Conservation (phyloP, 2,329 filamentous ascomycete species). For the Atkinsonella texensis region DNA sequence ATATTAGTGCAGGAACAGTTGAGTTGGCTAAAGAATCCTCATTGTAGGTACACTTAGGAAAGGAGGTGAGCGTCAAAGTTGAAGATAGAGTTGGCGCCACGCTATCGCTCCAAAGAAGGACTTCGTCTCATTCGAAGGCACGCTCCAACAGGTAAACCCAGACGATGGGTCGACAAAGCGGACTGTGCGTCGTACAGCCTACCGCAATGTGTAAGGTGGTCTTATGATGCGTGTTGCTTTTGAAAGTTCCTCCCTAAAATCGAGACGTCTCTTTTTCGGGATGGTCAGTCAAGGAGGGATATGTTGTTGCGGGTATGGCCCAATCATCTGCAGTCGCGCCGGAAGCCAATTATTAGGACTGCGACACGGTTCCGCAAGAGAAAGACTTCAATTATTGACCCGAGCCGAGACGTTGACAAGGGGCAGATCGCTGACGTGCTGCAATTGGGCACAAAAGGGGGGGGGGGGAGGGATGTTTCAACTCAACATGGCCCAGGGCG, state of each 20-base stretch:
- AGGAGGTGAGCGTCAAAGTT: no score
- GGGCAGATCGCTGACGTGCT: neutral
- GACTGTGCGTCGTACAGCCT: neutral
- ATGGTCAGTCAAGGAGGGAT: neutral
- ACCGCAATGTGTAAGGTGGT: neutral
- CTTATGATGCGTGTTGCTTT: neutral
- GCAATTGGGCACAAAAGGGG: neutral
- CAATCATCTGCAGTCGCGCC: neutral
- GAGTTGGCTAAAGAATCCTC: no score
- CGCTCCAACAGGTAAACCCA: neutral
- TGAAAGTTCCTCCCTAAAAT: neutral
- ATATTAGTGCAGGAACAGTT: no score
- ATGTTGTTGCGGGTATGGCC: neutral
- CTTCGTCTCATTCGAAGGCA: neutral
- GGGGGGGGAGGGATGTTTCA: neutral
- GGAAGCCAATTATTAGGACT: neutral
- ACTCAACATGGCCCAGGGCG: neutral
- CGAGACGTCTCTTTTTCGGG: neutral
- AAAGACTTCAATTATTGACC: neutral
- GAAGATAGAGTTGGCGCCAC: neutral
- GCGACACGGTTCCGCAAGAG: neutral
- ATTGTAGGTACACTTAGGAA: no score
- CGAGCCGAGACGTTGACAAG: neutral
- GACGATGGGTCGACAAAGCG: neutral
- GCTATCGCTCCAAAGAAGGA: neutral